Base-by-base conservation (phyloP, 192 early-diverging fungal species). In the Ambispora gerdemannii region DNA sequence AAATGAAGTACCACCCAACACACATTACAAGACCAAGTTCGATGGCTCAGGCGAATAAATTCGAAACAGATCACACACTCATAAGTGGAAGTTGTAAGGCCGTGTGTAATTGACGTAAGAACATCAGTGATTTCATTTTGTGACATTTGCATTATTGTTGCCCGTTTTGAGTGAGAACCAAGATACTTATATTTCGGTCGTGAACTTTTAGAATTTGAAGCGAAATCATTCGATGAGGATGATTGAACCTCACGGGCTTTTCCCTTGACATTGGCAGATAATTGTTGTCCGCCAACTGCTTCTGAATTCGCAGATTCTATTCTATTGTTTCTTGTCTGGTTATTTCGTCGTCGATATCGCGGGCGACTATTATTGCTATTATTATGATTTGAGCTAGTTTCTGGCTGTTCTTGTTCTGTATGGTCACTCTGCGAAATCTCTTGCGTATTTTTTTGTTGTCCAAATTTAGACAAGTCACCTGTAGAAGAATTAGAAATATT, bases 31-130 rank as follows among this genome's bases (percentile, higher is more conserved):
- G 83, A 85, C 96, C 96, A 98, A 7, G 88, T 86, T 31, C 78
- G 79, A 74, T 95, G 84, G 4, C 81, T 82, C 11, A 78, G 82
- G 50, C 84, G 80, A 56, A 98, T 82, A 20, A 78, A 77, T 80
- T 98, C 95, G 83, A 90, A 95, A 80, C 96, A 98, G 8, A 98
- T 88, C 94, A 97, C 94, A 81, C 96, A 98, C 71, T 98, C 95
- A 78, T 96, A 96, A 0, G 86, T 78, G 13, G 86, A 83, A 33
- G 77, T 86, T 20, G 76, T 82, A 53, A 96, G 80, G 32, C 84
- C 86, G 50, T 84, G 77, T 1, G 86, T 83, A 28, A 95, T 77
- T 8, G 86, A 80, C 3, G 79, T 81, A 63, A 87, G 75, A 34
- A 94, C 80, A 74, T 91, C 89, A 19, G 77, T 73, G 31, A 64